Evolutionary conservation across 257 asterid species (phyloP), one percentile per base, ranked within the genome.

Genomic region (Eustoma russellianum): DNA sequence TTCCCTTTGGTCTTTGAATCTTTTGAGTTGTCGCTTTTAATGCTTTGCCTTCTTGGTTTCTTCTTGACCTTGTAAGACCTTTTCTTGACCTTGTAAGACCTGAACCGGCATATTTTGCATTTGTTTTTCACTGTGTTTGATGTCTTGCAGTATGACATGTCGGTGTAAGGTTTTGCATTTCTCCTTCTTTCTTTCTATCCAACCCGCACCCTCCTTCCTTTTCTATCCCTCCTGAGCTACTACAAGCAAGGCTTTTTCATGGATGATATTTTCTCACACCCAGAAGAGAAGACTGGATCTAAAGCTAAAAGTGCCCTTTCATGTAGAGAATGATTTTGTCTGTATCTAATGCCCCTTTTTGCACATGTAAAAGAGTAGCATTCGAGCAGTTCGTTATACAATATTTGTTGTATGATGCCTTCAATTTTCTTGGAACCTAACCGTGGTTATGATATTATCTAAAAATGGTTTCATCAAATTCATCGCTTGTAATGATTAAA

Each of bases 21-120:
- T 81, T 83, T 74, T 72, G 74, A 71, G 75, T 74, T 76, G 77
- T 82, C 80, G 73, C 67, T 71, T 83, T 24, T 24, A 4, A 38
- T 10, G 43, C 43, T 11, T 38, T 38, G 43, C 7, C 71, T 78
- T 82, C 12, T 83, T 74, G 62, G 11, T 69, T 72, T 56, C 60
- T 13, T 87, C 96, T 87, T 76, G 81, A 75, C 81, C 81, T 75
- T 75, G 81, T 75, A 67, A 75, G 81, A 71, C 81, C 96, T 82
- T 76, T 88, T 82, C 90, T 79, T 86, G 96, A 83, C 92, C 92
- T 88, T 88, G 95, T 85, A 88, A 88, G 94, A 78, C 95, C 93
- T 71, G 19, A 0, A 9, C 3, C 41, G 12, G 3, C 12, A 0
- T 15, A 3, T 9, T 50, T 11, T 0, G 0, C 19, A 35, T 44